phyloP scores from a whole-genome alignment of 805 yeast species.

The Wickerhamiella lipophila region DNA sequence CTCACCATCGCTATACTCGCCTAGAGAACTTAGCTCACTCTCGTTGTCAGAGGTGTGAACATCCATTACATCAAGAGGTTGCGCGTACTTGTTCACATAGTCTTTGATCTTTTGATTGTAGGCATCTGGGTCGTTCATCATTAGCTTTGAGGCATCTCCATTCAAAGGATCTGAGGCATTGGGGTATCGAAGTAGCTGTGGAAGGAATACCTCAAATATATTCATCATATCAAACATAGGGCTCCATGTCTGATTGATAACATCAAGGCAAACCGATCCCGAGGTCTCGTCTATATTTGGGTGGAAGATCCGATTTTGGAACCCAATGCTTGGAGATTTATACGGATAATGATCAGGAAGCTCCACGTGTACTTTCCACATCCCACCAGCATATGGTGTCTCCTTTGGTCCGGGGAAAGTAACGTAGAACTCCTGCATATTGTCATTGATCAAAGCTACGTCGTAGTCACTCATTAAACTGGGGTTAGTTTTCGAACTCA shows the following conservation, averaged over 20 bases:
- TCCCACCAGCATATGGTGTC: conserved; percentile 80
- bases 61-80: conserved; percentile 34
- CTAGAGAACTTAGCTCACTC: conserved; percentile 32
- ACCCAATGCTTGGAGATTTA: conserved; percentile 92
- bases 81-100: conserved; percentile 63
- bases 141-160: conserved; percentile 73
- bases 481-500: neutral
- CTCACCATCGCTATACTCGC: conserved; percentile 29
- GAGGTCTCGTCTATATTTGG: conserved; percentile 84
- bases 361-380: conserved; percentile 85
- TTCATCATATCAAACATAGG: conserved; percentile 91
- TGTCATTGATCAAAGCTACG: conserved; percentile 69
- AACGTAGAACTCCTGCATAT: conserved; percentile 76
- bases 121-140: conserved; percentile 50
- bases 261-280: conserved; percentile 91
- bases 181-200: conserved; percentile 83
- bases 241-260: conserved; percentile 95
- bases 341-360: conserved; percentile 92
- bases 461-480: conserved; percentile 85
- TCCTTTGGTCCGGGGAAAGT: conserved; percentile 75
- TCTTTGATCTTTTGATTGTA: conserved; percentile 55
- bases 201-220: conserved; percentile 83
- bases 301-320: conserved; percentile 79
- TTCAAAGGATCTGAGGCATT: conserved; percentile 91
- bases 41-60: conserved; percentile 32